These are phyloP conservation scores for Phaffia rhodozyma DNA, from an alignment of 1,284 basidiomycete species.

Conservation along the genomic window DNA sequence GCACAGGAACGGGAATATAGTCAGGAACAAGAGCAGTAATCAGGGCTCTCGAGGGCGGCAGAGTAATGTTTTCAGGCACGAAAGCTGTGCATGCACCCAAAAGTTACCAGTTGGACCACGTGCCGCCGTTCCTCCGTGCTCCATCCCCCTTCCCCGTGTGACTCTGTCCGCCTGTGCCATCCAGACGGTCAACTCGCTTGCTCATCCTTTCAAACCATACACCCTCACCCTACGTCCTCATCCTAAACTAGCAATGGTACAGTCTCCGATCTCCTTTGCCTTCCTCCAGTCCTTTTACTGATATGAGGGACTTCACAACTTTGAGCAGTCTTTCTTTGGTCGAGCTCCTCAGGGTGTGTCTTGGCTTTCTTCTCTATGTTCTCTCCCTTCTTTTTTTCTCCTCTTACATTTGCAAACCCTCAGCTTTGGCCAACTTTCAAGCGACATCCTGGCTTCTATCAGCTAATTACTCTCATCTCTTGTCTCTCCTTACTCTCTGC, in stretches of 20 bases:
- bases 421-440: not conserved
- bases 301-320: not conserved
- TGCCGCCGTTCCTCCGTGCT: not conserved
- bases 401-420: not conserved
- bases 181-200: not conserved
- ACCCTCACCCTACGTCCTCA: not conserved
- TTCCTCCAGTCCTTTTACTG: not conserved
- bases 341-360: constrained; percentile 1
- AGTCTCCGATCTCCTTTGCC: not conserved
- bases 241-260: not conserved
- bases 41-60: not conserved
- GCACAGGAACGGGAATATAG: not conserved
- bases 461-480: not conserved
- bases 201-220: constrained; percentile 5
- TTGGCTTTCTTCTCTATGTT: too few relatives aligned
- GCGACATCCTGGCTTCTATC: not conserved
- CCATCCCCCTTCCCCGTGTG: not conserved
- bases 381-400: not conserved
- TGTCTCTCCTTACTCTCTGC: not conserved
- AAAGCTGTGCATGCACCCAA: too few relatives aligned
- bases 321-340: constrained; percentile 13
- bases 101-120: not conserved
- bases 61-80: not conserved
- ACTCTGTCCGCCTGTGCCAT: not conserved
- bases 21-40: constrained; percentile 1